Conservation (phyloP, 2,329 filamentous ascomycete species). For the Alternaria brassicae region DNA sequence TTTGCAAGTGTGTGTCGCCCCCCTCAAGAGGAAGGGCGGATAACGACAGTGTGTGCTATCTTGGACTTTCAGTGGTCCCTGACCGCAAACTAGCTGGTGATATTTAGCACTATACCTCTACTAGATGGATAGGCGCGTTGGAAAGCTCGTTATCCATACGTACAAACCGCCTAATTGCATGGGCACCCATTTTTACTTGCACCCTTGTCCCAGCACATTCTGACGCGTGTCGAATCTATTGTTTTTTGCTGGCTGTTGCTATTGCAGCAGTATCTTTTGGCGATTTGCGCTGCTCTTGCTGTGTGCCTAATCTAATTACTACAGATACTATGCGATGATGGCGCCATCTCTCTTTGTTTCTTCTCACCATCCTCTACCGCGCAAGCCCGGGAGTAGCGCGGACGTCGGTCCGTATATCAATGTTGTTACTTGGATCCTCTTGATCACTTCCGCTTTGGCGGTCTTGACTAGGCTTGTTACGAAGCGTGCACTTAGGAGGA, state of each 20-base stretch:
- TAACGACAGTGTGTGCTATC: slow-evolving; percentile 19
- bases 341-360: slow-evolving; percentile 23
- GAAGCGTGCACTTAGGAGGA: slow-evolving; percentile 42
- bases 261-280: slow-evolving; percentile 2
- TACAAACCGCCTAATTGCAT: slow-evolving; percentile 12
- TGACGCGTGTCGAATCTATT: neutral
- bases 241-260: neutral
- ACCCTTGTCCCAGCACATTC: neutral
- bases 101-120: slow-evolving; percentile 17
- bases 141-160: slow-evolving; percentile 5
- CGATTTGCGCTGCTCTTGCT: slow-evolving; percentile 3
- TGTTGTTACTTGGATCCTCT: slow-evolving; percentile 46
- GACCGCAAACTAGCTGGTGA: slow-evolving; percentile 10
- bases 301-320: slow-evolving; percentile 16
- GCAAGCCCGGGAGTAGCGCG: slow-evolving; percentile 37
- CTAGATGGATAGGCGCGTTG: slow-evolving; percentile 6
- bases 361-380: slow-evolving; percentile 33
- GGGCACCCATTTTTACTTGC: neutral
- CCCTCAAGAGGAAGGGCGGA: slow-evolving; percentile 19
- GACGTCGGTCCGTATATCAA: slow-evolving; percentile 46
- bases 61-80: slow-evolving; percentile 20
- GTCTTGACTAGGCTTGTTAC: slow-evolving; percentile 45
- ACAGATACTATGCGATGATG: slow-evolving; percentile 38
- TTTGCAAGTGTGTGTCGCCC: slow-evolving; percentile 15
- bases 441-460: slow-evolving; percentile 44